A percentile compares a stretch with the other conserved stretches of the same genome.
Evolutionary conservation across 179 eudicot genomes (phyloP).

Genomic region (Spinacia oleracea): DNA sequence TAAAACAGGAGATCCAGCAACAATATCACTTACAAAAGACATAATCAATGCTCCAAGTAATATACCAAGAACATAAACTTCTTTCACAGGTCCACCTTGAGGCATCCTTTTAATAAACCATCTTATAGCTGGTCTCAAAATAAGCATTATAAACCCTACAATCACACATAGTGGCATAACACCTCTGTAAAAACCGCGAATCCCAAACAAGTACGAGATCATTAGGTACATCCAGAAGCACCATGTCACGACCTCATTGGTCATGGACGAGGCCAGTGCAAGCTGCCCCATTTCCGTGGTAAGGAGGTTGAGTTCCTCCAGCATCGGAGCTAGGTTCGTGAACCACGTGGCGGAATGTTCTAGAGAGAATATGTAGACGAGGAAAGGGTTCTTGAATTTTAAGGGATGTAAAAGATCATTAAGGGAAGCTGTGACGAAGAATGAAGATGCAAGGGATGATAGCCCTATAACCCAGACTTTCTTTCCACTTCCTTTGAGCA

Average conservation of each 20-base stretch:
- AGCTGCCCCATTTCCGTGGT: conserved; percentile 27
- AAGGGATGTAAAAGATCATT: neutral
- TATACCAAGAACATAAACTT: conserved; percentile 9
- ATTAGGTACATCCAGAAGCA: neutral
- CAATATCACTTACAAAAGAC: conserved; percentile 6
- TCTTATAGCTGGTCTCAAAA: conserved; percentile 3
- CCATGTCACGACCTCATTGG: conserved; percentile 21
- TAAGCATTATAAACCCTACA: neutral
- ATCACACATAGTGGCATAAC: neutral
- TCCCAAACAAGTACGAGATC: neutral
- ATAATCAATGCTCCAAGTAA: conserved; percentile 19
- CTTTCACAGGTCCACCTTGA: conserved; percentile 18
- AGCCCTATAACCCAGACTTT: conserved; percentile 19
- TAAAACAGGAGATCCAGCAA: conserved; percentile 12
- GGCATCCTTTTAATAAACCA: conserved; percentile 15
- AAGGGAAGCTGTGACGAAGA: neutral
- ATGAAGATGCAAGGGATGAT: neutral
- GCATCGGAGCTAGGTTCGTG: conserved; percentile 16
- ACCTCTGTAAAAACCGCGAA: neutral
- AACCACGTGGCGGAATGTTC: conserved; percentile 22
- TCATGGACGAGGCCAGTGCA: conserved; percentile 15
- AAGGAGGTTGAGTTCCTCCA: conserved; percentile 27
- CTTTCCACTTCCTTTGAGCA: conserved; percentile 1
- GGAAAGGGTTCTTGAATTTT: neutral
- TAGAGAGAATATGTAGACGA: neutral